Percentiles rank a stretch among this genome's conserved stretches.
These are phyloP conservation scores for Dispira parvispora DNA, from an alignment of 192 early-diverging fungal species.

Conservation along the genomic window DNA sequence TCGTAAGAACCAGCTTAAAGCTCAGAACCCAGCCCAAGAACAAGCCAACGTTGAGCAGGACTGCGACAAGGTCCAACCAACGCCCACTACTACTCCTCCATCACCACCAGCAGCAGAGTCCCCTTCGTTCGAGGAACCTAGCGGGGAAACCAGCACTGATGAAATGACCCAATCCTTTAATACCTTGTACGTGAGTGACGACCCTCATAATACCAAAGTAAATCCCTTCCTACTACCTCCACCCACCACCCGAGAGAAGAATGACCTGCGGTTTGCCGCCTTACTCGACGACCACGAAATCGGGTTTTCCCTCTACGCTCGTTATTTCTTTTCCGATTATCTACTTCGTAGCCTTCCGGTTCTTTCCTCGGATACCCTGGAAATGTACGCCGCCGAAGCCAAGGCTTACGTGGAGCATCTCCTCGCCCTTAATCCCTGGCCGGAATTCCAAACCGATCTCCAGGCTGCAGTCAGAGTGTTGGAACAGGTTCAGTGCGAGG, in stretches of 20 bases:
- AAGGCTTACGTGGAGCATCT: conserved; percentile 32
- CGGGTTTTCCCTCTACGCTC: not conserved
- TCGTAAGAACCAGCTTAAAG: not conserved
- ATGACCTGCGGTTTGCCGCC: not conserved
- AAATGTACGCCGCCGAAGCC: conserved; percentile 22
- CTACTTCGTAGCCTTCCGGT: conserved; percentile 28
- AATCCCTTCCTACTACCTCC: not conserved
- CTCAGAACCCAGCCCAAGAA: not conserved
- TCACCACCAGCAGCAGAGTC: not conserved
- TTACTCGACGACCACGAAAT: not conserved
- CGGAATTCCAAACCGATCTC: conserved; percentile 34
- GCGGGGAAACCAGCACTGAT: too few species aligned
- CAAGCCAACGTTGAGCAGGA: not conserved
- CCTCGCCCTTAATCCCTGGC: conserved; percentile 25
- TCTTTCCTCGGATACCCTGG: conserved; percentile 28
- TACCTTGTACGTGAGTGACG: not conserved
- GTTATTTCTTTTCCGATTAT: conserved; percentile 30
- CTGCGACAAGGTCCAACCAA: not conserved
- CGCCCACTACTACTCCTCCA: not conserved
- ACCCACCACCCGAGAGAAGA: not conserved
- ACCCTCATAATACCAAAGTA: not conserved
- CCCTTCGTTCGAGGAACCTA: not conserved
- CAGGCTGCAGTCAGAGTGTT: conserved; percentile 21
- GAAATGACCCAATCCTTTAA: not conserved
- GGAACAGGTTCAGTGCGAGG: conserved; percentile 23